phyloP scores from a whole-genome alignment of 176 grass and related monocot species.

The Oryza coarctata region DNA sequence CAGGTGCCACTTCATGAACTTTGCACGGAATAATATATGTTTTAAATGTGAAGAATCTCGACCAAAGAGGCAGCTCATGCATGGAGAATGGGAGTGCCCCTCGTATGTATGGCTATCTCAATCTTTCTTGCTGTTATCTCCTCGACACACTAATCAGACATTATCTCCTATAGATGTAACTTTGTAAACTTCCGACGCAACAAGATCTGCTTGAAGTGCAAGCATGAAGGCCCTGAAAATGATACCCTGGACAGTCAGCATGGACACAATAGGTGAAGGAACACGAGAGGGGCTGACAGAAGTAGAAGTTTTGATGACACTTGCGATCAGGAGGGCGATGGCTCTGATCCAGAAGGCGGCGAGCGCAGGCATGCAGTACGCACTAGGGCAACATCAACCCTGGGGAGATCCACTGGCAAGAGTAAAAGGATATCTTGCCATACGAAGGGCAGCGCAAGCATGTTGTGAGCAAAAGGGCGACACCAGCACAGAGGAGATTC shows the following conservation, averaged over 20 bases:
- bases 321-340: neutral
- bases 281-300: neutral
- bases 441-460: constrained; percentile 27
- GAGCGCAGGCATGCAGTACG: neutral
- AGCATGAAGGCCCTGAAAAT: constrained; percentile 43
- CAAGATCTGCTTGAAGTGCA: constrained; percentile 52
- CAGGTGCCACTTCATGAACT: constrained; percentile 92
- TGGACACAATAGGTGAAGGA: constrained; percentile 32
- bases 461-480: constrained; percentile 31
- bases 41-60: constrained; percentile 72
- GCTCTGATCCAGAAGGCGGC: neutral
- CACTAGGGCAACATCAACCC: neutral
- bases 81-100: constrained; percentile 87
- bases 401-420: neutral
- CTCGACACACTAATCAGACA: constrained; percentile 11
- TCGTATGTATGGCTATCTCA: constrained; percentile 47
- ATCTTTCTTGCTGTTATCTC: neutral
- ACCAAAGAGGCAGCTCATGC: constrained; percentile 62
- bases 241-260: constrained; percentile 36
- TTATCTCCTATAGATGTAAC: constrained; percentile 41
- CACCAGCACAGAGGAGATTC: constrained; percentile 32
- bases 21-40: constrained; percentile 69
- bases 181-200: constrained; percentile 68
- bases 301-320: constrained; percentile 30
- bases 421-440: constrained; percentile 21